Percentiles rank a stretch among this genome's conserved stretches.
phyloP scores from a whole-genome alignment of 768 basidiomycete genomes.

The Lactarius tabidus region DNA sequence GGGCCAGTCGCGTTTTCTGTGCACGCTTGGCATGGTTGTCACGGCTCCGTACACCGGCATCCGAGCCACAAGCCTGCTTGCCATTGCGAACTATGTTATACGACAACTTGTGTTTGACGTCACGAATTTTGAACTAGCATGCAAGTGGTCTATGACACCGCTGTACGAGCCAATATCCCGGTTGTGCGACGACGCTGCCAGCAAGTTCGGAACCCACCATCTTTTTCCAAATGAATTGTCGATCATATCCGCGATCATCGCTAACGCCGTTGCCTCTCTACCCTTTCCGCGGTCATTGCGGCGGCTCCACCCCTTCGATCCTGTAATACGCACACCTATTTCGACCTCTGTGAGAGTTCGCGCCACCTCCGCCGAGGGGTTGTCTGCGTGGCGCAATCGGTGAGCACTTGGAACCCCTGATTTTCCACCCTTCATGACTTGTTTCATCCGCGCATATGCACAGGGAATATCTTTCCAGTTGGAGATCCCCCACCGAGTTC shows the following conservation, averaged over 20 bases:
- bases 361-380: no score
- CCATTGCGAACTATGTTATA: background rate
- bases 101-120: background rate
- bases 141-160: background rate
- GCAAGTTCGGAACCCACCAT: background rate
- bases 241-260: background rate
- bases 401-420: no score
- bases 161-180: background rate
- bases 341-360: no score
- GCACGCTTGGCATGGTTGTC: background rate
- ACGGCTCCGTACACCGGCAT: background rate
- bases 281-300: background rate
- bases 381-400: no score
- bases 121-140: background rate
- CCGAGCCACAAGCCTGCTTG: no score
- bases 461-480: no score
- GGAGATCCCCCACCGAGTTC: no score
- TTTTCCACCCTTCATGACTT: no score
- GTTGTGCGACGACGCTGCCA: no score
- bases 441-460: no score
- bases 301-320: background rate
- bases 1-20: background rate
- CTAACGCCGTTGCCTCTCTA: background rate
- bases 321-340: background rate
- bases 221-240: background rate